These are phyloP conservation scores for Tuber microsphaerosporum DNA, from an alignment of 495 filamentous ascomycete species.

Conservation along the genomic window DNA sequence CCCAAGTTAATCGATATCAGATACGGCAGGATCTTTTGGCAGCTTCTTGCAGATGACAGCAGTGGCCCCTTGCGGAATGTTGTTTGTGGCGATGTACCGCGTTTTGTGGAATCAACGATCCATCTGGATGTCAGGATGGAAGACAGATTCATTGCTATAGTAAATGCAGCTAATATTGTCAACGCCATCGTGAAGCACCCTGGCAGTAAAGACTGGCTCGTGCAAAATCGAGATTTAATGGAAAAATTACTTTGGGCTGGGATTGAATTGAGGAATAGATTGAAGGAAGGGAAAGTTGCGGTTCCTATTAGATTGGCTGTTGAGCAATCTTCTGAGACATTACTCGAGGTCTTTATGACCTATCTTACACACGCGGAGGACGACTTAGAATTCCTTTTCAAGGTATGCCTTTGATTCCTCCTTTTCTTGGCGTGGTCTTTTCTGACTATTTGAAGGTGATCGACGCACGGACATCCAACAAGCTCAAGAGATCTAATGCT, in stretches of 20 bases:
- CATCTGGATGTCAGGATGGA: constrained; percentile 54
- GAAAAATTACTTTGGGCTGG: constrained; percentile 61
- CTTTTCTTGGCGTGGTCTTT: background rate
- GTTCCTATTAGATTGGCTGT: constrained; percentile 71
- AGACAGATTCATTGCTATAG: constrained; percentile 61
- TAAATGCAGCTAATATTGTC: constrained; percentile 81
- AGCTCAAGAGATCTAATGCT: constrained; percentile 67
- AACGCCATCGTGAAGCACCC: constrained; percentile 62
- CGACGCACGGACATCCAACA: constrained; percentile 72
- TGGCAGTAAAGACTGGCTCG: constrained; percentile 62
- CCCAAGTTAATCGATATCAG: constrained; percentile 68
- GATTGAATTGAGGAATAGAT: constrained; percentile 64
- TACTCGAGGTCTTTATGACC: constrained; percentile 77
- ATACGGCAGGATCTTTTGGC: constrained; percentile 90
- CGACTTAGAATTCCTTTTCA: constrained; percentile 84
- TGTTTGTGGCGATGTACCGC: constrained; percentile 64
- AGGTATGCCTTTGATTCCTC: constrained; percentile 35
- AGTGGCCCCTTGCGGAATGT: constrained; percentile 68
- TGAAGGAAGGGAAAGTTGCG: constrained; percentile 61
- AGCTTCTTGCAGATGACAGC: constrained; percentile 70
- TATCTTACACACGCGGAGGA: constrained; percentile 65
- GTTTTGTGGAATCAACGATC: constrained; percentile 58
- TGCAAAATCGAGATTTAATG: constrained; percentile 65
- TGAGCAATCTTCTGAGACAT: constrained; percentile 78
- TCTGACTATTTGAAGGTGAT: constrained; percentile 50